Percentiles rank a stretch among this genome's conserved stretches.
Evolutionary conservation across 257 asterid species (phyloP).

Genomic region (Paraleonurus japonicus): DNA sequence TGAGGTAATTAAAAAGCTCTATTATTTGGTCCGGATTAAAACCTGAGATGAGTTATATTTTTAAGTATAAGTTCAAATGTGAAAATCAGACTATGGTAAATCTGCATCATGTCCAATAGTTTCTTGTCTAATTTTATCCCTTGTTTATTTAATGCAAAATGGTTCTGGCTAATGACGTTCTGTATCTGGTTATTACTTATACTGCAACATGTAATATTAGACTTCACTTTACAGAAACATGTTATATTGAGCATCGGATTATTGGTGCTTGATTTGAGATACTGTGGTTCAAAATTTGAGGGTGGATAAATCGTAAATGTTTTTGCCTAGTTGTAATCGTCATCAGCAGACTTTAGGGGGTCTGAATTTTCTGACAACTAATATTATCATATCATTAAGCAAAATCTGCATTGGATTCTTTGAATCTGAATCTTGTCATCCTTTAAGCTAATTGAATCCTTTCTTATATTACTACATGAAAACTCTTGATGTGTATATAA

Average conservation of each 20-base stretch:
- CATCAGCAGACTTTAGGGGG: background rate
- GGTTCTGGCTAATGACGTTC: background rate
- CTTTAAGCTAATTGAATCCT: background rate
- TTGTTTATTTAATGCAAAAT: background rate
- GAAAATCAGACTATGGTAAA: background rate
- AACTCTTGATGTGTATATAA: constrained; percentile 2
- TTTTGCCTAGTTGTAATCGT: constrained; percentile 2
- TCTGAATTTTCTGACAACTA: background rate
- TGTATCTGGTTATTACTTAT: background rate
- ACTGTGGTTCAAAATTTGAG: background rate
- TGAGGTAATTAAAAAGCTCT: constrained; percentile 46
- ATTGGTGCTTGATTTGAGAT: background rate
- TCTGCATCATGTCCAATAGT: background rate
- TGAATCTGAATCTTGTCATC: background rate
- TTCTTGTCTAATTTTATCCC: background rate
- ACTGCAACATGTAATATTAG: background rate
- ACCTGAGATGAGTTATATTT: background rate
- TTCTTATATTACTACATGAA: background rate
- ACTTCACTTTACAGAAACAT: background rate
- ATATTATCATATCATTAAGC: background rate
- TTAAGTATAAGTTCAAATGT: background rate
- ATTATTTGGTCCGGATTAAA: background rate
- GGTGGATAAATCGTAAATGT: background rate
- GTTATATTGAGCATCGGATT: background rate
- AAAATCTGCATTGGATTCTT: background rate